Evolutionary conservation across 129 eudicot species (phyloP), one percentile per base, ranked within the genome.

Genomic region (Heracleum sosnowskyi): DNA sequence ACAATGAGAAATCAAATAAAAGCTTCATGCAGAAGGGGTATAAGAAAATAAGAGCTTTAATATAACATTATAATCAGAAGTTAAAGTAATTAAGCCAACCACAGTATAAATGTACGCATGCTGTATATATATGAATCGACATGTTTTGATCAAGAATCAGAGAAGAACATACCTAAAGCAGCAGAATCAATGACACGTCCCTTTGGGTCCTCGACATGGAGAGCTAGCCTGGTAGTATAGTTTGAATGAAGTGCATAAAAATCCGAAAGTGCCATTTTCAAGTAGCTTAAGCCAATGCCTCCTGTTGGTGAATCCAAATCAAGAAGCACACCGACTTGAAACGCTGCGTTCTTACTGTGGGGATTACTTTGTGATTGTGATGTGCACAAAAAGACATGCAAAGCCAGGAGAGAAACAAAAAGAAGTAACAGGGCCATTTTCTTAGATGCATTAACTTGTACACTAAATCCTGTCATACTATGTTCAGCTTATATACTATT

Each of bases 301-400:
- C 83, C 79, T 34, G 28, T 60, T 6, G 66, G 69, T 18, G 83
- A 81, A 75, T 60, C 73, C 76, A 81, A 13, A 75, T 81, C 83
- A 75, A 81, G 83, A 44, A 81, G 33, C 45, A 81, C 83, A 26
- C 83, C 83, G n/a, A 81, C 83, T 31, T 74, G 79, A 41, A 80
- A 73, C 7, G 76, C 22, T 3, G 29, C n/a, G 11, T 41, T 72
- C n/a, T 37, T 72, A 28, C 33, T 72, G 22, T 3, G 29, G 49
- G 49, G 45, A 72, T 2, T 24, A 72, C 4, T 72, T 41, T 40
- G 76, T 40, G 53, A 24, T 40, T 41, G 76, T 26, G 76, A 24
- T n/a, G 49, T n/a, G 51, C 33, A 41, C 53, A 41, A 41, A 24
- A 41, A 45, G 35, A 9, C 76, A 72, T 72, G 31, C 76, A n/a